Conservation (phyloP, 345 rosid species). For the Jatropha curcas region DNA sequence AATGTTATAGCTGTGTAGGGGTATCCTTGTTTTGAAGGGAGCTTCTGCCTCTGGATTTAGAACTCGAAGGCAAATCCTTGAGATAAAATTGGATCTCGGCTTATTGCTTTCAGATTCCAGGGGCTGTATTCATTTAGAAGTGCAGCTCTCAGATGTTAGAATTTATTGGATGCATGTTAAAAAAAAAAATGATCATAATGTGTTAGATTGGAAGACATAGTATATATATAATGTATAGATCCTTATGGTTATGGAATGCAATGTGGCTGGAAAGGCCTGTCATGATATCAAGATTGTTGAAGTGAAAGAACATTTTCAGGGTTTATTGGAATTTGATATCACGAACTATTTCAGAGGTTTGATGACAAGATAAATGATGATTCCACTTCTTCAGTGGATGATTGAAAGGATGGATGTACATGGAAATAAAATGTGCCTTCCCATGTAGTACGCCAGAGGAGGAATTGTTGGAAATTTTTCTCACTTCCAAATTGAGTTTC, state of each 20-base stretch:
- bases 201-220: neutral
- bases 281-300: neutral
- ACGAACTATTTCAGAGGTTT: neutral
- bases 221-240: neutral
- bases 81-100: neutral
- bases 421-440: neutral
- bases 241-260: neutral
- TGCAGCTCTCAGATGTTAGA: neutral
- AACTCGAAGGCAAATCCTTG: neutral
- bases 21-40: neutral
- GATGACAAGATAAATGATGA: neutral
- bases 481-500: conserved; percentile 1
- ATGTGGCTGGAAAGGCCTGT: neutral
- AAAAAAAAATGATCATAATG: neutral
- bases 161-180: neutral
- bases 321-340: neutral
- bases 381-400: neutral
- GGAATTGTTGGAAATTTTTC: neutral
- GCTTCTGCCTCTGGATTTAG: neutral
- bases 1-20: too few species aligned
- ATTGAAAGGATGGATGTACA: neutral
- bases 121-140: neutral
- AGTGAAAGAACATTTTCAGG: neutral
- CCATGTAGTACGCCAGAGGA: neutral
- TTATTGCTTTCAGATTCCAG: neutral